Conservation (phyloP, 768 basidiomycete genomes). For the Leucosporidium scottii region DNA sequence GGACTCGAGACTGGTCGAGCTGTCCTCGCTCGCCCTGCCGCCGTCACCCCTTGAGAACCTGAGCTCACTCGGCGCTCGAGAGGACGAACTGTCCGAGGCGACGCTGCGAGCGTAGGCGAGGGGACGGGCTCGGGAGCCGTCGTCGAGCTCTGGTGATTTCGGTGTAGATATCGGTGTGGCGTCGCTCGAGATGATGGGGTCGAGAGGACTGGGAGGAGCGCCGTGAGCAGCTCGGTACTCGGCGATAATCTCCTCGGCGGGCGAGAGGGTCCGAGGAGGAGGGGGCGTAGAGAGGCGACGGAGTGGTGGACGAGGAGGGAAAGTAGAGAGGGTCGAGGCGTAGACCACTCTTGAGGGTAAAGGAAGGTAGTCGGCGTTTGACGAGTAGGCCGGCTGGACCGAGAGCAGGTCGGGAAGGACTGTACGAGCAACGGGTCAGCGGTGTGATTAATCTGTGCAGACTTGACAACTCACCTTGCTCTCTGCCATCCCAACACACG, state of each 20-base stretch:
- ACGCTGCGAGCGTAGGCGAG: not conserved
- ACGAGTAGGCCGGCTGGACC: conserved; percentile 2
- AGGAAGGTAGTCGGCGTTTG: conserved; percentile 7
- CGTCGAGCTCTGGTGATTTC: not conserved
- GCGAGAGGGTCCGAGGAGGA: conserved; percentile 16
- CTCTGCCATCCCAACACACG: conserved; percentile 19
- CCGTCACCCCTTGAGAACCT: not conserved
- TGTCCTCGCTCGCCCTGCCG: conserved; percentile 8
- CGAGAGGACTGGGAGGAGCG: conserved; percentile 1
- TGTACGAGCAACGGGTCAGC: not conserved
- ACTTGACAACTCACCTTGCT: not conserved
- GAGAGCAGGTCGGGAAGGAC: conserved; percentile 14
- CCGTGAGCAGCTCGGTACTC: conserved; percentile 12
- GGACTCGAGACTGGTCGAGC: conserved; percentile 10
- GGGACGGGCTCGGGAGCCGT: too few species aligned
- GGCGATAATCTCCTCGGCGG: conserved; percentile 2
- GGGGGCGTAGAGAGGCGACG: conserved; percentile 1
- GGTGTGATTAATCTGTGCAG: not conserved
- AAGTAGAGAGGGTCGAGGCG: too few species aligned
- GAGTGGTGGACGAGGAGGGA: too few species aligned
- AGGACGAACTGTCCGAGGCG: not conserved
- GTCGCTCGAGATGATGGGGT: not conserved
- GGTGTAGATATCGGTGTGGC: not conserved
- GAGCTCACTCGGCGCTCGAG: too few species aligned
- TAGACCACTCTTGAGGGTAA: not conserved